Conservation (phyloP, 768 basidiomycete species). For the Chalciporus chontae region DNA sequence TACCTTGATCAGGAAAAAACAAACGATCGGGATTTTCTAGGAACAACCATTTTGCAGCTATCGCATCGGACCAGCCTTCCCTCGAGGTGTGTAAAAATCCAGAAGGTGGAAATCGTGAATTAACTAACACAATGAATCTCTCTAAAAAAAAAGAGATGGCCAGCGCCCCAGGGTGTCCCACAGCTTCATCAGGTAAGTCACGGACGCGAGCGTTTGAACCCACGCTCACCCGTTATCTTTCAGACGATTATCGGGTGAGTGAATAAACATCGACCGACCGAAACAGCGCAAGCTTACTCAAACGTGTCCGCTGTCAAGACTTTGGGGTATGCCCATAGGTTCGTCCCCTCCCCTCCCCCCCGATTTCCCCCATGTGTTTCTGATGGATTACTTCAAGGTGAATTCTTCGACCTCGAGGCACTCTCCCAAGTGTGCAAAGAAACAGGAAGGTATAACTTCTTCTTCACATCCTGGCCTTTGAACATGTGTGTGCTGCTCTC, state of each 20-base stretch:
- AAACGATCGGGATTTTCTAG: slow-evolving; percentile 28
- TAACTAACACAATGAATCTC: slow-evolving; percentile 5
- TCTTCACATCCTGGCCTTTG: slow-evolving; percentile 74
- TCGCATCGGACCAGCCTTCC: slow-evolving; percentile 65
- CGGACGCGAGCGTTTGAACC: neutral
- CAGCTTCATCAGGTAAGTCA: slow-evolving; percentile 54
- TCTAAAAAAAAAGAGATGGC: slow-evolving; percentile 54
- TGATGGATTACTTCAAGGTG: slow-evolving; percentile 38
- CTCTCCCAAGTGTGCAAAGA: slow-evolving; percentile 54
- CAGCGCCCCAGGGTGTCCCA: slow-evolving; percentile 38
- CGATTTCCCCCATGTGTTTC: neutral
- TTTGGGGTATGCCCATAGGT: slow-evolving; percentile 78
- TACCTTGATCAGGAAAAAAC: neutral
- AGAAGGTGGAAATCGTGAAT: neutral
- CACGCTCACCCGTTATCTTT: slow-evolving; percentile 5
- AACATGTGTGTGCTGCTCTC: slow-evolving; percentile 50
- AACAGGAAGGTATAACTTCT: slow-evolving; percentile 64
- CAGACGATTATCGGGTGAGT: slow-evolving; percentile 61
- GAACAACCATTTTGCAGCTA: slow-evolving; percentile 71
- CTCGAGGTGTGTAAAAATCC: slow-evolving; percentile 46
- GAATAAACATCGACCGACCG: neutral
- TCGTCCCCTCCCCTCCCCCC: slow-evolving; percentile 9
- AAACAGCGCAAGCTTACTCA: neutral
- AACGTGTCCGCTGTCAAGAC: slow-evolving; percentile 28
- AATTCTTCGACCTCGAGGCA: slow-evolving; percentile 69